These are phyloP conservation scores for Vicia sativa DNA, from an alignment of 306 rosid species.

Conservation along the genomic window DNA sequence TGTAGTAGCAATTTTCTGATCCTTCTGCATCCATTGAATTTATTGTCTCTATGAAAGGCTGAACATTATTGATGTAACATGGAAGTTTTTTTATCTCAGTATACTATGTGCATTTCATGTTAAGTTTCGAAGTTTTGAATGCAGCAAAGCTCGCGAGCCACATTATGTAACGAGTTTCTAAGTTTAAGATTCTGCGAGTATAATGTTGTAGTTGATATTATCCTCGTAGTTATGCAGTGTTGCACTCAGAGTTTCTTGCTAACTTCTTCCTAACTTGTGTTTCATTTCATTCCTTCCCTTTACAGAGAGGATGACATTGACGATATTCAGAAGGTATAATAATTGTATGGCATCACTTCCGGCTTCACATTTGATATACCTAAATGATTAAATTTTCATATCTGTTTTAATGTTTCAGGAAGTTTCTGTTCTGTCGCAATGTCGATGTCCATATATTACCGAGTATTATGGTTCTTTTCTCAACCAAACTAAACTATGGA, in stretches of 20 bases:
- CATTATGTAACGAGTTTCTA: constrained; percentile 14
- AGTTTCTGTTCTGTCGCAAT: constrained; percentile 95
- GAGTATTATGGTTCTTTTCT: constrained; percentile 96
- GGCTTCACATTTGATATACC: constrained; percentile 26
- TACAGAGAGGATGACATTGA: constrained; percentile 98
- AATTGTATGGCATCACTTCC: constrained; percentile 30
- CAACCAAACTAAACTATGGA: constrained; percentile 96
- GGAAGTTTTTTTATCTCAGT: constrained; percentile 25
- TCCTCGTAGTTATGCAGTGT: constrained; percentile 4
- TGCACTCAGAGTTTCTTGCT: constrained; percentile 28
- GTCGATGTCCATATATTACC: constrained; percentile 93
- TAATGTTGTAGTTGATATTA: constrained; percentile 6
- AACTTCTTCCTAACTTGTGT: constrained; percentile 35
- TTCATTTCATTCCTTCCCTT: constrained; percentile 31
- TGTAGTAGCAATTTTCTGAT: constrained; percentile 9
- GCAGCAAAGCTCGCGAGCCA: constrained; percentile 1
- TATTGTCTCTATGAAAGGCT: constrained; percentile 22
- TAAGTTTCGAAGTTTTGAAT: constrained; percentile 11
- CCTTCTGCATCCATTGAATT: constrained; percentile 5
- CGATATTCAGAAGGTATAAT: constrained; percentile 91
- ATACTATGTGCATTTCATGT: constrained; percentile 17
- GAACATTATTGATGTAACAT: constrained; percentile 19
- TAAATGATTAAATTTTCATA: constrained; percentile 38
- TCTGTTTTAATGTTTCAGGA: constrained; percentile 75
- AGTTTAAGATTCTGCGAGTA: constrained; percentile 11